Evolutionary conservation across 2,329 filamentous ascomycete genomes (phyloP).

Genomic region (Fusarium beomiforme): DNA sequence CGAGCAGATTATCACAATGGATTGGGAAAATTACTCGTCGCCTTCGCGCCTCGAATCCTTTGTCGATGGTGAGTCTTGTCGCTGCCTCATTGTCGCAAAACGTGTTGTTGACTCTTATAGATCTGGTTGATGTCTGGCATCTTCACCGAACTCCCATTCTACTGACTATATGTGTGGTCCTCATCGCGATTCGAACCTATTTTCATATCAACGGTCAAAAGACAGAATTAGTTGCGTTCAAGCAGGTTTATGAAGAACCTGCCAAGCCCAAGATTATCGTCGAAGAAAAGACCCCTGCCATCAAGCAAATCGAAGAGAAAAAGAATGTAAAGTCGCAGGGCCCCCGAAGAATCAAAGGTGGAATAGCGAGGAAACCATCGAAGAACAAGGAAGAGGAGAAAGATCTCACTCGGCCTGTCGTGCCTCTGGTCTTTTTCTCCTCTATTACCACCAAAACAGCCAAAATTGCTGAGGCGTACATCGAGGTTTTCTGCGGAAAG

Average conservation of each 20-base stretch:
- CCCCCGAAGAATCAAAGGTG: constrained; percentile 62
- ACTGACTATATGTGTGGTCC: constrained; percentile 49
- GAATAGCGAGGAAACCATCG: constrained; percentile 47
- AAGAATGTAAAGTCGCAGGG: constrained; percentile 49
- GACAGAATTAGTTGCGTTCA: constrained; percentile 50
- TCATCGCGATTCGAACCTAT: constrained; percentile 55
- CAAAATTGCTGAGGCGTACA: constrained; percentile 72
- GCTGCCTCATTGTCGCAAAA: constrained; percentile 1
- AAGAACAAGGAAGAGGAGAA: constrained; percentile 39
- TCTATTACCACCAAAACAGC: constrained; percentile 88
- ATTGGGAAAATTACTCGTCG: constrained; percentile 40
- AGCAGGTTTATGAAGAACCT: constrained; percentile 48
- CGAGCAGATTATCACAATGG: constrained; percentile 32
- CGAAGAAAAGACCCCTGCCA: constrained; percentile 30
- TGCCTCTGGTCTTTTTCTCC: constrained; percentile 87
- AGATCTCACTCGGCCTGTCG: constrained; percentile 61
- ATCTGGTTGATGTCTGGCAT: constrained; percentile 58
- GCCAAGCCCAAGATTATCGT: constrained; percentile 12
- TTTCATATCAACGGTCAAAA: constrained; percentile 51
- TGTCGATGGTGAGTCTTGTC: constrained; percentile 37
- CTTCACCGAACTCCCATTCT: constrained; percentile 57
- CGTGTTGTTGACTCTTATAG: constrained; percentile 38
- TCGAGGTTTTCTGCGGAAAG: constrained; percentile 62
- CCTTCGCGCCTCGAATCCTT: constrained; percentile 39
- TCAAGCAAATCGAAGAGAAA: constrained; percentile 42